These are phyloP conservation scores for Erythrobasidium hasegawianum DNA, from an alignment of 1,284 basidiomycete species.

Conservation along the genomic window DNA sequence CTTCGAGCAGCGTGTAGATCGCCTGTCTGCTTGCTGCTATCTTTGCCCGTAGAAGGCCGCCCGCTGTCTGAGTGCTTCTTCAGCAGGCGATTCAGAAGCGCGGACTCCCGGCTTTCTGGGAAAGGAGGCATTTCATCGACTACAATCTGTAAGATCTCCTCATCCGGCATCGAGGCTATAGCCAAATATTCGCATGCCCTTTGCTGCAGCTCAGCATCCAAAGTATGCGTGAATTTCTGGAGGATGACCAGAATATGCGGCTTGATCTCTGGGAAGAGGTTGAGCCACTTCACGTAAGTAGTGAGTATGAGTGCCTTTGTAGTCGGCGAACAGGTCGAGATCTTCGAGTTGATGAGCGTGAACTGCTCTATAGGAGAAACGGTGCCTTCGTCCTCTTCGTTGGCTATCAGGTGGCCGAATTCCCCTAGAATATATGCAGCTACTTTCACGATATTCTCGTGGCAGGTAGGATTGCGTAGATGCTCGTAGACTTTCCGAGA, in stretches of 20 bases:
- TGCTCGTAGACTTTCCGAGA: slow-evolving; percentile 90
- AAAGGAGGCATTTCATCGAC: slow-evolving; percentile 99
- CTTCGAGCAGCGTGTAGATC: slow-evolving; percentile 51
- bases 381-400: slow-evolving; percentile 62
- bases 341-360: slow-evolving; percentile 87
- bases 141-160: slow-evolving; percentile 86
- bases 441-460: slow-evolving; percentile 96
- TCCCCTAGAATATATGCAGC: slow-evolving; percentile 97
- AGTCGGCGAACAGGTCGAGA: slow-evolving; percentile 86
- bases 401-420: slow-evolving; percentile 88
- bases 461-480: slow-evolving; percentile 78
- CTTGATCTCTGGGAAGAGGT: slow-evolving; percentile 98
- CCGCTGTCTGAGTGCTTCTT: slow-evolving; percentile 60
- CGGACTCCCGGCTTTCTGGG: slow-evolving; percentile 79
- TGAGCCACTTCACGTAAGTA: slow-evolving; percentile 99
- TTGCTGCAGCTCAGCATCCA: slow-evolving; percentile 98
- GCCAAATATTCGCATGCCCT: slow-evolving; percentile 95
- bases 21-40: slow-evolving; percentile 56
- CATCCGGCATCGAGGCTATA: slow-evolving; percentile 76
- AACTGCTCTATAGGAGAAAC: slow-evolving; percentile 95
- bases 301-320: slow-evolving; percentile 90
- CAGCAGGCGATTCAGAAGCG: slow-evolving; percentile 77
- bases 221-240: slow-evolving; percentile 92
- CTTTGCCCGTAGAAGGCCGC: slow-evolving; percentile 58
- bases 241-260: slow-evolving; percentile 89